Conservation (phyloP, 208 protist genomes). For the Leishmania lainsoni region DNA sequence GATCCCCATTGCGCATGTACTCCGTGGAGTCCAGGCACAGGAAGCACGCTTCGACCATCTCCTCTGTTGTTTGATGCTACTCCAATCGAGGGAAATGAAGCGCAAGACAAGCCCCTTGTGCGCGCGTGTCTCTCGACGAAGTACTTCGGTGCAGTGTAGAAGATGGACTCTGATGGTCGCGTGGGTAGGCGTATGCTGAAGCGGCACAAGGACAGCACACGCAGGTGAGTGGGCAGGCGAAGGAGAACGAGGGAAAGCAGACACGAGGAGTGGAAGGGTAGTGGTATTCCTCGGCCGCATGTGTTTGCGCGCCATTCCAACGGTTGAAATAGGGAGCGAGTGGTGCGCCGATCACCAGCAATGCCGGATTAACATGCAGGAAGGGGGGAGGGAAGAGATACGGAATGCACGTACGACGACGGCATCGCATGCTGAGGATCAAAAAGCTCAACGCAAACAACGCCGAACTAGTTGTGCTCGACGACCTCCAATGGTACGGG, state of each 20-base stretch:
- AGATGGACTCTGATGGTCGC: not conserved
- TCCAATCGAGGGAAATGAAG: not conserved
- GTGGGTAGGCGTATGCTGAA: not conserved
- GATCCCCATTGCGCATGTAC: slow-evolving; percentile 99
- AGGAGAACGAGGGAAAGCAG: not conserved
- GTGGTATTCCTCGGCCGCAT: not conserved
- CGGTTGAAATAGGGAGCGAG: not conserved
- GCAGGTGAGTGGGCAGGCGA: not conserved
- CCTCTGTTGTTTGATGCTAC: not conserved
- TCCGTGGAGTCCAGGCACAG: slow-evolving; percentile 96
- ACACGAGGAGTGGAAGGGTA: not conserved
- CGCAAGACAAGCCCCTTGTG: not conserved
- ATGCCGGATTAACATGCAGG: not conserved
- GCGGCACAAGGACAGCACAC: not conserved
- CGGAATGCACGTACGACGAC: not conserved
- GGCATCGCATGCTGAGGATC: not conserved
- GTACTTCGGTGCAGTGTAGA: not conserved
- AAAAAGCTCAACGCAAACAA: not conserved
- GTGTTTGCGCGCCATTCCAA: not conserved
- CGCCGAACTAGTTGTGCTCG: not conserved
- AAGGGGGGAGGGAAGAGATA: not conserved
- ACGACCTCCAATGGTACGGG: not conserved
- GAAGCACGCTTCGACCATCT: slow-evolving; percentile 90
- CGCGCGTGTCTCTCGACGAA: not conserved
- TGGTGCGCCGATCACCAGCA: not conserved